phyloP scores from a whole-genome alignment of 441 rosid species.

The Syzygium syzygioides region DNA sequence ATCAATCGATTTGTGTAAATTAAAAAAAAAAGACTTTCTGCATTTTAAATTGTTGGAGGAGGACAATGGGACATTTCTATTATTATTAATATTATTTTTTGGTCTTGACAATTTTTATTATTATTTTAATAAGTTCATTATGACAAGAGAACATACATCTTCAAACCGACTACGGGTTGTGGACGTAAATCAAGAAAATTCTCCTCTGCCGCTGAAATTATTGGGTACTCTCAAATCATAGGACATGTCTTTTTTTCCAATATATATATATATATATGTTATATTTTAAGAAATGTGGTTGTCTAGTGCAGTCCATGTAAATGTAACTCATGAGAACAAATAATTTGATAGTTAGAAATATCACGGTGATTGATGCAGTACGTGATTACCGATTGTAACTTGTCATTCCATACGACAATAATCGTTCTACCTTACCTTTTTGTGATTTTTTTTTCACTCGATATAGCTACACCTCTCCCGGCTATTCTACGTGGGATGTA shows the following conservation, averaged over 20 bases:
- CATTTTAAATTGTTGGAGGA: not conserved
- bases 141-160: not conserved
- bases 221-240: not conserved
- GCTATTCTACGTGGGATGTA: fast-evolving
- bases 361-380: fast-evolving
- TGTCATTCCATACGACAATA: not conserved
- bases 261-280: no score
- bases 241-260: not conserved
- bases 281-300: not conserved
- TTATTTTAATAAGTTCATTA: not conserved
- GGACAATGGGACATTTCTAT: not conserved
- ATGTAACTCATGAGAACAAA: not conserved
- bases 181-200: not conserved
- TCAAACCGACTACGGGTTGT: not conserved
- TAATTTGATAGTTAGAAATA: not conserved
- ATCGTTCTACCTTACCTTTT: fast-evolving
- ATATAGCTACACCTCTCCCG: fast-evolving
- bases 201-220: not conserved
- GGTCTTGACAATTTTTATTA: no score
- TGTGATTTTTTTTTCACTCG: not conserved
- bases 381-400: not conserved
- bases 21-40: not conserved
- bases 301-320: fast-evolving
- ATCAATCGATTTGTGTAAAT: not conserved
- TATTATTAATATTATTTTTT: no score